Base-by-base conservation (phyloP, 441 rosid genomes). In the Jatropha podagrica region DNA sequence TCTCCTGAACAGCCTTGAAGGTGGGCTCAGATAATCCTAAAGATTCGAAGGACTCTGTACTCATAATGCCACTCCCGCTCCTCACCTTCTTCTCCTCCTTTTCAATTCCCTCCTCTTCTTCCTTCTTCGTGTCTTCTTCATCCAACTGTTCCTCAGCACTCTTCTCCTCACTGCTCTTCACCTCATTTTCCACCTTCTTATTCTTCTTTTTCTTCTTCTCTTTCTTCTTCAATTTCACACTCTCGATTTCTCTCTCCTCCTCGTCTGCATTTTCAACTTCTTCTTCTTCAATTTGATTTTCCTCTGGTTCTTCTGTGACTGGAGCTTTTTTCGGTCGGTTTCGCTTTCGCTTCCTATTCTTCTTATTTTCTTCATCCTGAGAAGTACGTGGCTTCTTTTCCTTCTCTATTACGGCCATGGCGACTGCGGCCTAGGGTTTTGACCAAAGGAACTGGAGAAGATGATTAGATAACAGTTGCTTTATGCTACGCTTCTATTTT, bases 11-110 rank as follows among this genome's bases (percentile, higher is more conserved):
- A 64, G 95, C 92, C 76, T 76, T 79, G 13, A 80, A 81, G 66
- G 98, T 94, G 23, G 77, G 89, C 64, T 91, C 91, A 52, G 98
- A 90, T 71, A 94, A 78, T 23, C 83, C 91, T n/a, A 94, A 65
- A 0, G 95, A 87, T 7, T 88, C 97, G 74, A 96, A 94, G 12
- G 97, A 88, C 42, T 82, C 88, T 17, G 85, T 79, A 62, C 93
- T 93, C 97, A 92, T 91, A 46, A 95, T 95, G 56, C 96, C 98
- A 65, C 92, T 69, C 7, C 86, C 85, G 1, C 66, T 78, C 56
- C 79, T 80, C 75, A 78, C 81, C 32, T 67, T 75, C 75, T 75
- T 77, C 79, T 77, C 77, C 77, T 77, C 69, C 64, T 9, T 69
- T 20, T 77, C 82, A 9, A n/a, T 52, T 52, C 18, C 7, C 56